These are phyloP conservation scores for Ilyonectria robusta DNA, from an alignment of 2,329 filamentous ascomycete species.

Conservation along the genomic window DNA sequence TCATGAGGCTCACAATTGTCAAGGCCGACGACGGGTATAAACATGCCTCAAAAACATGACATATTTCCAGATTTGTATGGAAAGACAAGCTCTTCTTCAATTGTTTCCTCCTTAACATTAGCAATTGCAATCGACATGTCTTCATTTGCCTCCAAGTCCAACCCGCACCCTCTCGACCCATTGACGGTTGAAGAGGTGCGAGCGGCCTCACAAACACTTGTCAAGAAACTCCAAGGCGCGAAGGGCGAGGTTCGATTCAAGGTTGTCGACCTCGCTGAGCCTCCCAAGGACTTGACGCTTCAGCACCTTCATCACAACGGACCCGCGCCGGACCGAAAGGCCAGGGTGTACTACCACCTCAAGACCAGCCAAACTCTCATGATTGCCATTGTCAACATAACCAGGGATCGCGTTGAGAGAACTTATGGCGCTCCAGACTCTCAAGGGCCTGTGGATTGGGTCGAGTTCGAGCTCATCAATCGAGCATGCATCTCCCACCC, in stretches of 20 bases:
- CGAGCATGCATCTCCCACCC: slow-evolving; percentile 28
- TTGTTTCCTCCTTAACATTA: background rate
- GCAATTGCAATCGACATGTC: slow-evolving; percentile 15
- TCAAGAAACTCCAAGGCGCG: slow-evolving; percentile 1
- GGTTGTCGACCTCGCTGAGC: slow-evolving; percentile 27
- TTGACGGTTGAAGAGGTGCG: slow-evolving; percentile 27
- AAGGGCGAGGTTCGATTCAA: slow-evolving; percentile 28
- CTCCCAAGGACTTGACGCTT: slow-evolving; percentile 19
- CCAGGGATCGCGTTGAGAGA: slow-evolving; percentile 15
- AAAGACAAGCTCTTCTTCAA: background rate
- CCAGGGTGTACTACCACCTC: slow-evolving; percentile 28
- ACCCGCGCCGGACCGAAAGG: slow-evolving; percentile 23
- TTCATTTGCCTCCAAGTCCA: slow-evolving; percentile 8
- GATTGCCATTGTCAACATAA: slow-evolving; percentile 26
- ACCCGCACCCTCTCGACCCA: slow-evolving; percentile 29
- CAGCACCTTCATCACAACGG: slow-evolving; percentile 21
- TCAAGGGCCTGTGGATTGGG: slow-evolving; percentile 30
- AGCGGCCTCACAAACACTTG: slow-evolving; percentile 7
- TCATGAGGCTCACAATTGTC: background rate
- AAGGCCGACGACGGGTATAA: slow-evolving; percentile 9
- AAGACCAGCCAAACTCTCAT: slow-evolving; percentile 22
- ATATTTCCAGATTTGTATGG: background rate
- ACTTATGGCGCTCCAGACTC: slow-evolving; percentile 20
- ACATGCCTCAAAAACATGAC: background rate
- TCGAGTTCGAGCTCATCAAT: slow-evolving; percentile 26